phyloP scores from a whole-genome alignment of 257 asterid species.

The Solanum peruvianum region DNA sequence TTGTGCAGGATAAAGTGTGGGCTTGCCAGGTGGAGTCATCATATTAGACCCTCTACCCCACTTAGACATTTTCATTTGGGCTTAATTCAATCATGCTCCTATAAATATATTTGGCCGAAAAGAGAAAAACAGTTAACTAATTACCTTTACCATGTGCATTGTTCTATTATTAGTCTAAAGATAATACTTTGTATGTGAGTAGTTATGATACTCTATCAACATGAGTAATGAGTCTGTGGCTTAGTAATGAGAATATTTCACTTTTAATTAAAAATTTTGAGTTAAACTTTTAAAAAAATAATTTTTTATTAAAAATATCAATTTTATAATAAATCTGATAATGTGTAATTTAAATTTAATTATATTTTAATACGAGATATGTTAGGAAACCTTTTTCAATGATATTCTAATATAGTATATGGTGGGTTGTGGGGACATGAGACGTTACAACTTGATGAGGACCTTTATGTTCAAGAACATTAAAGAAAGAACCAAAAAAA shows the following conservation, averaged over 20 bases:
- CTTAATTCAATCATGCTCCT: background rate
- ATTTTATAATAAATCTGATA: rapidly evolving
- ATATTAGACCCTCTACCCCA: background rate
- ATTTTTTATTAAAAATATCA: too few relatives aligned
- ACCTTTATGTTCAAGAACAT: background rate
- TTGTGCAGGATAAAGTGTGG: background rate
- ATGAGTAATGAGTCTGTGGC: background rate
- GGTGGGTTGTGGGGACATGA: background rate
- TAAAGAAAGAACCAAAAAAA: background rate
- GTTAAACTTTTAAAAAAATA: rapidly evolving
- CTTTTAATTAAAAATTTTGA: too few relatives aligned
- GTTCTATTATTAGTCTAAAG: background rate
- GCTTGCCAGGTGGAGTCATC: background rate
- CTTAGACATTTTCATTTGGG: background rate
- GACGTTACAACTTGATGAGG: background rate
- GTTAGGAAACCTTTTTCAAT: background rate
- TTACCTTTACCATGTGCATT: background rate
- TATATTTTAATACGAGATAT: rapidly evolving
- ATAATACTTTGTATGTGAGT: background rate
- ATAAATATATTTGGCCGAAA: background rate
- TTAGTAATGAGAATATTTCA: background rate
- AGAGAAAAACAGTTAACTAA: background rate
- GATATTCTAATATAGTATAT: background rate
- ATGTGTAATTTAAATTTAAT: too few relatives aligned
- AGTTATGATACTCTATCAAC: background rate